Percentiles rank a stretch among this genome's conserved stretches.
These are phyloP conservation scores for Amauroascus niger DNA, from an alignment of 2,329 filamentous ascomycete species.

Conservation along the genomic window DNA sequence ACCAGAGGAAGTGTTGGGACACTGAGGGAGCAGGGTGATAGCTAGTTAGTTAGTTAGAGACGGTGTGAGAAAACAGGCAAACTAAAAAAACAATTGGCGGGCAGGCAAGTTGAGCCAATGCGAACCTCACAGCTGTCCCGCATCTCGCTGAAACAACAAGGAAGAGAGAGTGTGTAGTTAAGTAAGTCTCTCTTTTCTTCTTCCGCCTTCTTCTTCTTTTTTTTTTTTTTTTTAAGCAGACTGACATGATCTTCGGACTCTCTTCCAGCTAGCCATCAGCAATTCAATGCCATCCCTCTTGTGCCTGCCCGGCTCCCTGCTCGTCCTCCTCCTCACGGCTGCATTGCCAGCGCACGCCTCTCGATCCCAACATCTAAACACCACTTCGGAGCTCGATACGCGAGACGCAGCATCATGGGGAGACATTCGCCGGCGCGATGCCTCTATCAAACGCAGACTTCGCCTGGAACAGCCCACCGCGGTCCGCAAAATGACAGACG, in stretches of 20 bases:
- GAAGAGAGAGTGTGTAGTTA: too few relatives aligned
- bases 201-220: too few relatives aligned
- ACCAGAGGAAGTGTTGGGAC: too few relatives aligned
- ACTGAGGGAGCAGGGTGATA: too few relatives aligned
- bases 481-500: constrained; percentile 38
- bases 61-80: too few relatives aligned
- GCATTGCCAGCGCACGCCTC: background rate
- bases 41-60: too few relatives aligned
- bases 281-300: background rate
- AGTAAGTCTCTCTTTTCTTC: too few relatives aligned
- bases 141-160: background rate
- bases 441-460: constrained; percentile 26
- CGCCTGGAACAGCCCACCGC: constrained; percentile 22
- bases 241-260: background rate
- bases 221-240: background rate
- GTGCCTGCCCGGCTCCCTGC: background rate
- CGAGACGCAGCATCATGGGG: background rate
- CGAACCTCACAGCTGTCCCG: background rate
- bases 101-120: background rate
- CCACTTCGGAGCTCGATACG: background rate
- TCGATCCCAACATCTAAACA: background rate
- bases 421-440: constrained; percentile 15
- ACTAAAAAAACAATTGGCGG: too few relatives aligned
- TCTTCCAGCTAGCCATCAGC: background rate
- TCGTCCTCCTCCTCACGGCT: background rate